These are phyloP conservation scores for Phytophthora litchii DNA, from an alignment of 352 stramenopile genomes.

Conservation along the genomic window DNA sequence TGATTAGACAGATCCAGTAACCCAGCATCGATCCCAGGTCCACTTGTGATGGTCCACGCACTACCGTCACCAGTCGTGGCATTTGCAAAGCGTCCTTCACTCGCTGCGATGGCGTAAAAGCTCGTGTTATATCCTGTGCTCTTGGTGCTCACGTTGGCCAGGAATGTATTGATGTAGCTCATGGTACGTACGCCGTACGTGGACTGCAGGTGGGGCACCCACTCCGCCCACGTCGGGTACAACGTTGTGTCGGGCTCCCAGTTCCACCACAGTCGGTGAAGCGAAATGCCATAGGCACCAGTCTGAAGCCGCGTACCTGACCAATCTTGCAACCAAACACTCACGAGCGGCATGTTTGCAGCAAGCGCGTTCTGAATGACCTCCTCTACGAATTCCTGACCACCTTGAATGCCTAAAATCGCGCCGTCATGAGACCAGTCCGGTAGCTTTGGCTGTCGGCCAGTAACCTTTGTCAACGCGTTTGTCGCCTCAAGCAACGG, in stretches of 20 bases:
- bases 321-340: constrained; percentile 33
- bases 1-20: constrained; percentile 34
- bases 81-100: constrained; percentile 29
- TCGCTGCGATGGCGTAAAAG: constrained; percentile 30
- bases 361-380: constrained; percentile 25
- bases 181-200: constrained; percentile 27
- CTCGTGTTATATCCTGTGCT: constrained; percentile 37
- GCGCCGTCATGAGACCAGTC: constrained; percentile 34
- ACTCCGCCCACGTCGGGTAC: constrained; percentile 33
- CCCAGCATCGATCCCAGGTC: constrained; percentile 28
- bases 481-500: constrained; percentile 27
- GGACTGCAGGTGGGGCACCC: constrained; percentile 28
- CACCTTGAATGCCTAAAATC: constrained; percentile 35
- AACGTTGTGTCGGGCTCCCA: constrained; percentile 34
- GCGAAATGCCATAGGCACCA: constrained; percentile 19
- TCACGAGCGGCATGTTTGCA: constrained; percentile 28
- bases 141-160: constrained; percentile 32
- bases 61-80: constrained; percentile 24
- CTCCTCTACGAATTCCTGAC: constrained; percentile 31
- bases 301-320: constrained; percentile 29
- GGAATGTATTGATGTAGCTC: constrained; percentile 39
- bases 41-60: constrained; percentile 33
- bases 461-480: constrained; percentile 26
- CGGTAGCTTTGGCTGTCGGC: constrained; percentile 21
- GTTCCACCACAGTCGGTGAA: constrained; percentile 36